Percentiles rank a stretch among this genome's conserved stretches.
phyloP scores from a whole-genome alignment of 441 rosid genomes.

The Capsella rubella region DNA sequence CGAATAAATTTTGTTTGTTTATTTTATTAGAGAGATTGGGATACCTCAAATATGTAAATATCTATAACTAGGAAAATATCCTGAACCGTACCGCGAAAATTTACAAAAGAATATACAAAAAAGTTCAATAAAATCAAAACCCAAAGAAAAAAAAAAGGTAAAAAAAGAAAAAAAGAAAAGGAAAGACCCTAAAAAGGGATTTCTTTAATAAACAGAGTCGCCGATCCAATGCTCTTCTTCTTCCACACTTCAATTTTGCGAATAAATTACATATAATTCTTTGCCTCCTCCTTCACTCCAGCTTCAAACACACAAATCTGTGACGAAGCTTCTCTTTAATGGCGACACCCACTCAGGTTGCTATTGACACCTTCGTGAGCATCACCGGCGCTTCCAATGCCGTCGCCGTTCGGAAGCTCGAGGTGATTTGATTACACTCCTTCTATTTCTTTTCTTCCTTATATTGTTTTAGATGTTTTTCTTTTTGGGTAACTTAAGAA shows the following conservation, averaged over 20 bases:
- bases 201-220: background rate
- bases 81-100: background rate
- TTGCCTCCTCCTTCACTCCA: slow-evolving; percentile 9
- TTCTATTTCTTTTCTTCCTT: background rate
- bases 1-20: too few species aligned
- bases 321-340: background rate
- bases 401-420: slow-evolving; percentile 16
- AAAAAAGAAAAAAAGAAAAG: background rate
- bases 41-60: background rate
- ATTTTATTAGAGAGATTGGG: background rate
- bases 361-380: slow-evolving; percentile 11
- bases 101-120: background rate
- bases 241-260: background rate
- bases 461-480: background rate
- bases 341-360: slow-evolving; percentile 12
- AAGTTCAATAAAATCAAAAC: background rate
- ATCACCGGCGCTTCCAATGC: slow-evolving; percentile 15
- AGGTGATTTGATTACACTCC: slow-evolving; percentile 4
- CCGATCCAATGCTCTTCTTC: slow-evolving; percentile 3
- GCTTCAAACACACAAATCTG: background rate
- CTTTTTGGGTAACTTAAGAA: background rate
- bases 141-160: background rate
- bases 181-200: background rate
- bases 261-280: background rate
- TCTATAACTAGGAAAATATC: background rate